Conservation (phyloP, 139 green algal genomes). For the Desmodesmus armatus region DNA sequence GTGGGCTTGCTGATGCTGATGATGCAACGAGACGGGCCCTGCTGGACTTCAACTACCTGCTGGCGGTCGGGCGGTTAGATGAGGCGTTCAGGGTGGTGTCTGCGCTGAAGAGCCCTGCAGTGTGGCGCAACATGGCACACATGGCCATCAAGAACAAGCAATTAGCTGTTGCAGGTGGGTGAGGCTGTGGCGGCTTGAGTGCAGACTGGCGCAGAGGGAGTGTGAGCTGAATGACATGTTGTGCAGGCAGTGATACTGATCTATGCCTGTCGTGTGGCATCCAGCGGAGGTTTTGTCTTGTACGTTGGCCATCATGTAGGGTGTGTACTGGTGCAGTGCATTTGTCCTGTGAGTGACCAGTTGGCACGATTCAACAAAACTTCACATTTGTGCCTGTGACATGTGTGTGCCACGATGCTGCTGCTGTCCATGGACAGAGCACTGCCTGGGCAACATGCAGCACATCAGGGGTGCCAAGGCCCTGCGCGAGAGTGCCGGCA, state of each 20-base stretch:
- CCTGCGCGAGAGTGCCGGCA: slow-evolving; percentile 60
- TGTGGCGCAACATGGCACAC: slow-evolving; percentile 82
- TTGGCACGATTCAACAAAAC: too few relatives aligned
- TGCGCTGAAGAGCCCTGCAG: slow-evolving; percentile 65
- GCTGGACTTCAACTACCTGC: slow-evolving; percentile 78
- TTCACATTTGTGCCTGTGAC: background rate
- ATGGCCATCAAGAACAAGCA: slow-evolving; percentile 81
- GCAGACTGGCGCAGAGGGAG: too few relatives aligned
- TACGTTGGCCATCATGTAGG: too few relatives aligned
- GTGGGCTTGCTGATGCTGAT: slow-evolving; percentile 42
- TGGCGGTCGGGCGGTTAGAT: slow-evolving; percentile 77
- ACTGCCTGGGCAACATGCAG: slow-evolving; percentile 86
- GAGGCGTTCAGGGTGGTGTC: slow-evolving; percentile 77
- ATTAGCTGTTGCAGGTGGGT: slow-evolving; percentile 74
- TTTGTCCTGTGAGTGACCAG: too few relatives aligned
- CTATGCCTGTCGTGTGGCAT: too few relatives aligned
- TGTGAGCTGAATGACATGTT: too few relatives aligned
- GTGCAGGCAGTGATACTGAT: too few relatives aligned
- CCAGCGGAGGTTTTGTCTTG: too few relatives aligned
- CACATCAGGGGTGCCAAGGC: slow-evolving; percentile 67
- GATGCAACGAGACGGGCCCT: slow-evolving; percentile 62
- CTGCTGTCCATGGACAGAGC: too few relatives aligned
- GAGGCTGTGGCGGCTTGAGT: too few relatives aligned
- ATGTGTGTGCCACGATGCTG: background rate
- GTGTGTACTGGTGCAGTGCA: too few relatives aligned